Base-by-base conservation (phyloP, 495 filamentous ascomycete genomes). In the Hyphodiscus hymeniophilus region DNA sequence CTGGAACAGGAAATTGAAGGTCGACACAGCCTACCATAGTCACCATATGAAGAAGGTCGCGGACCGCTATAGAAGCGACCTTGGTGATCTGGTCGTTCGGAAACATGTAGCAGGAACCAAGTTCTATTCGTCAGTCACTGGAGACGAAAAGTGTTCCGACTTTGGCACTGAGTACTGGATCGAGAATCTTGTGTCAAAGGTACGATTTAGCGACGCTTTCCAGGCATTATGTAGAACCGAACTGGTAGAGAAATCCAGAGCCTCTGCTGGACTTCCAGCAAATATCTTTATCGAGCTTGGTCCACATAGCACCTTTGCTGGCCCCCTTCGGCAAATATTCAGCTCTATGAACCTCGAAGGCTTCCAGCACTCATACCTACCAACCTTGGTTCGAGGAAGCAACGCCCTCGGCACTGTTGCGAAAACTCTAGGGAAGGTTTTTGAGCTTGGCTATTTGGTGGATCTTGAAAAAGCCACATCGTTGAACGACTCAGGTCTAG, bases 11-110 rank as follows among this genome's bases (percentile, higher is more conserved):
- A 62, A 64, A 3, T 68, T 84, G 0, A 59, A 63, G 12, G 76
- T 83, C 15, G 66, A 74, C 21, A 64, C 70, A 16, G 80, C 79
- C 2, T 84, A 79, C 48, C 81, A 85, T 52, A 82, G 78, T 1
- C 68, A 71, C 41, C 75, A 82, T 47, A 82, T 84, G 70, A 57
- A 65, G 38, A 46, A 65, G 33, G 60, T 70, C 15, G 62, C 63
- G 38, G 61, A 67, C 38, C 63, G 57, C 21, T 70, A 71, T 32
- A 8, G 13, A 28, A 28, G 10, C 5, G 10, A 10, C 10, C 26
- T 28, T n/a, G n/a, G n/a, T n/a, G n/a, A n/a, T n/a, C n/a, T n/a
- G n/a, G n/a, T n/a, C n/a, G n/a, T n/a, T n/a, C n/a, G n/a, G n/a
- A n/a, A n/a, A n/a, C n/a, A n/a, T n/a, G n/a, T n/a, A n/a, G n/a